Evolutionary conservation across 495 filamentous ascomycete genomes (phyloP), one percentile per base, ranked within the genome.

Genomic region (Daldinia grandis): DNA sequence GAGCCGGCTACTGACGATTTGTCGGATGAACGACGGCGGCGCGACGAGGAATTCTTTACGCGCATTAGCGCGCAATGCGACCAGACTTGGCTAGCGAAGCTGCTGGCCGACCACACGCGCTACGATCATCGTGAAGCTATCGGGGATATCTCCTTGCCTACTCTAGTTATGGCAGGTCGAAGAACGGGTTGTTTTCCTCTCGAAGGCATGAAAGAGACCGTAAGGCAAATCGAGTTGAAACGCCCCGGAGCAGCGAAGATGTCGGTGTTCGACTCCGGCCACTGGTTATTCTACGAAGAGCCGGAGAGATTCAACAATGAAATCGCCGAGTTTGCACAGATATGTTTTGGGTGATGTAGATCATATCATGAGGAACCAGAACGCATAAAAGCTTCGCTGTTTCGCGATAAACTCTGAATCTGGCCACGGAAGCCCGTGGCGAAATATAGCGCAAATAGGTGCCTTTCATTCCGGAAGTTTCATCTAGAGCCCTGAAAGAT

Each of bases 251-350:
- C 67, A 25, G 81, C 75, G 14, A 65, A 62, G 30, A 70, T 80
- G 24, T 64, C 72, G 1, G 69, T 79, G 7, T 82, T 80, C 40
- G 73, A 79, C 10, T 76, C 77, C 19, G 83, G 83, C 0, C 83
- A 85, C 62, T 85, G 83, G 83, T 42, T 81, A 49, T 85, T 84
- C 56, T 85, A 79, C 51, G 83, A 85, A 73, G 69, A 83, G 62
- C 78, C 82, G 0, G 78, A 78, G 55, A 59, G 68, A 54, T 85
- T 85, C 42, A 80, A 80, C 47, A 61, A 31, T 28, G 74, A 81
- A 68, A 49, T 81, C n/a, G 24, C 79, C n/a, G 71, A 67, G 19
- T 82, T 81, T 71, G 71, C 74, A 44, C 50, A 68, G 24, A 33
- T 17, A 7, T 57, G 60, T 37, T 58, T 25, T 58, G 12, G n/a